Evolutionary conservation across 2,329 filamentous ascomycete genomes (phyloP).

Genomic region (Exutisphaerella laricina): DNA sequence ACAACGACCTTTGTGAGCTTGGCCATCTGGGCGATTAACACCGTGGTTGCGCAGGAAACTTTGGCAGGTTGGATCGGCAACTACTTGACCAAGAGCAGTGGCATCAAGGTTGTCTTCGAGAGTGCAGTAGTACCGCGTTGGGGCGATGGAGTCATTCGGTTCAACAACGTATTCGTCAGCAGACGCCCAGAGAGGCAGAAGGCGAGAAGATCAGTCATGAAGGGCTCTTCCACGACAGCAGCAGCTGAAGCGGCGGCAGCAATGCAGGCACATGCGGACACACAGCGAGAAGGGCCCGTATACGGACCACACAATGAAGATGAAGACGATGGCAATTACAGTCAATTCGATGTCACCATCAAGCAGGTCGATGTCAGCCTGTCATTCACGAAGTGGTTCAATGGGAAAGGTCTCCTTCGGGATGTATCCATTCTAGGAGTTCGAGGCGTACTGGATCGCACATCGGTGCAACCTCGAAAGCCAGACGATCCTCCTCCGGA

Average conservation of each 20-base stretch:
- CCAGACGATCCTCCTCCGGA: slow-evolving; percentile 69
- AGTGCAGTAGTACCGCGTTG: slow-evolving; percentile 96
- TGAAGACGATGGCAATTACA: slow-evolving; percentile 93
- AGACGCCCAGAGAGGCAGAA: slow-evolving; percentile 70
- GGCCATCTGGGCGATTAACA: slow-evolving; percentile 83
- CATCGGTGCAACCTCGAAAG: slow-evolving; percentile 62
- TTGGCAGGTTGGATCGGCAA: slow-evolving; percentile 90
- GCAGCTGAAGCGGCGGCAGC: slow-evolving; percentile 79
- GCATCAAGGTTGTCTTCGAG: slow-evolving; percentile 91
- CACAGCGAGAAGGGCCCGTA: slow-evolving; percentile 33
- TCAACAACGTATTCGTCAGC: slow-evolving; percentile 94
- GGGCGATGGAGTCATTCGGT: slow-evolving; percentile 91
- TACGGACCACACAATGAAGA: slow-evolving; percentile 41
- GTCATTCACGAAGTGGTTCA: slow-evolving; percentile 99
- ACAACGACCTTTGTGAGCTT: slow-evolving; percentile 97
- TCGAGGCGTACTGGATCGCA: slow-evolving; percentile 85
- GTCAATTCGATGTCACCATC: slow-evolving; percentile 92
- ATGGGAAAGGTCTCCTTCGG: slow-evolving; percentile 82
- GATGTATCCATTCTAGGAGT: slow-evolving; percentile 94
- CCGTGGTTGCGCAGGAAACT: slow-evolving; percentile 94
- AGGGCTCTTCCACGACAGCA: slow-evolving; percentile 79
- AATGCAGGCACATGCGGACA: slow-evolving; percentile 43
- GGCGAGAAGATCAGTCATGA: slow-evolving; percentile 58
- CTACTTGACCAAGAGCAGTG: slow-evolving; percentile 89
- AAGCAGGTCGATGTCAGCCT: slow-evolving; percentile 93